Evolutionary conservation across 83 land plant species (phyloP), one percentile per base, ranked within the genome.

Genomic region (Diphasiastrum complanatum): DNA sequence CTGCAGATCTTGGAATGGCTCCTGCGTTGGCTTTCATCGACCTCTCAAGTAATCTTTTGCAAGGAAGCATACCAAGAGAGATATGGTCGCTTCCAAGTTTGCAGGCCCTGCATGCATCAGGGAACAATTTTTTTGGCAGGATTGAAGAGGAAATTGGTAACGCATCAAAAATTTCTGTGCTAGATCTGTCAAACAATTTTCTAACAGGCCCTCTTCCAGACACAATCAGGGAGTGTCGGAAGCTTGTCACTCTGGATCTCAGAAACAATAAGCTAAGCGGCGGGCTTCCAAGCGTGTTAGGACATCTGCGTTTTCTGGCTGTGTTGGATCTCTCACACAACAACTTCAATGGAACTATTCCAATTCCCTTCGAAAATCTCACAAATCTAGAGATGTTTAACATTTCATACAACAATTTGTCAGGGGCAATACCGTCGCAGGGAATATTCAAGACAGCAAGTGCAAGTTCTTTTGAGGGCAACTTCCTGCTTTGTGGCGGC

Each of bases 121-220:
- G 18, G n/a, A 41, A 41, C 45, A 41, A 18, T 14, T 41, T 41
- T 14, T 41, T 18, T 41, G 45, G 45, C n/a, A 14, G n/a, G n/a
- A 41, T 41, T 18, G n/a, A 14, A 41, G 45, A 41, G 12, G n/a
- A 41, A 18, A 41, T 41, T 41, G 45, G 45, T 41, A 18, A 41
- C n/a, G 45, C 45, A 14, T 41, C 45, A 0, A 41, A 14, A 18
- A 14, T 41, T 41, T 41, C 45, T 14, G 45, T 41, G 59, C 59
- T 55, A 16, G 59, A 55, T 30, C 59, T 55, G 18, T 55, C 59
- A 12, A 27, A 55, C 34, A 55, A 55, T 19, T 11, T 30, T 0
- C 34, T 55, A 19, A 1, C 34, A 11, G 59, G 59, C 0, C n/a
- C 11, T 11, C 26, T 55, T 14, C 45, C 45, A 14, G 18, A 18